Conservation (phyloP, 2,329 filamentous ascomycete genomes). For the Paramyrothecium roridum region DNA sequence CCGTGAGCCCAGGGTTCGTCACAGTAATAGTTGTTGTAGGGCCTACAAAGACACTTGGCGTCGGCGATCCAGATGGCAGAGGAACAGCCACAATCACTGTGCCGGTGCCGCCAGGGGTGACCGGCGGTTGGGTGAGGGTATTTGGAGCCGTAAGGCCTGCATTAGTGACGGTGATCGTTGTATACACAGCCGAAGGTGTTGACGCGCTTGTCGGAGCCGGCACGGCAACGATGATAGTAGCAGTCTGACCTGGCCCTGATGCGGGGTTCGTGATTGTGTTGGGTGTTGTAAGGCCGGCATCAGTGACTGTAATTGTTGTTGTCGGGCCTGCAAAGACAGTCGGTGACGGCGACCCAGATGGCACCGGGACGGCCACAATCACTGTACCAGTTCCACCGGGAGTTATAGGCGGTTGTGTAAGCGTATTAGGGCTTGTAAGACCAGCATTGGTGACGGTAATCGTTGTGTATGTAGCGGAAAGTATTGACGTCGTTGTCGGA, state of each 20-base stretch:
- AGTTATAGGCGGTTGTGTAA: background rate
- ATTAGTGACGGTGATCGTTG: background rate
- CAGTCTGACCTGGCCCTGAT: background rate
- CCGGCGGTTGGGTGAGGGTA: background rate
- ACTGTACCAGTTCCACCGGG: background rate
- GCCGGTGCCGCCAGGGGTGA: background rate
- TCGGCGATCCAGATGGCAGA: background rate
- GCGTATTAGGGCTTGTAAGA: background rate
- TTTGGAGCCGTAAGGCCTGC: background rate
- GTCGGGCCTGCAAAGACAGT: background rate
- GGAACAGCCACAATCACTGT: background rate
- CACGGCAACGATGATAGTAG: background rate
- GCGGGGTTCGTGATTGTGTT: background rate
- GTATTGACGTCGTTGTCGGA: background rate
- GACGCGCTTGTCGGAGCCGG: background rate
- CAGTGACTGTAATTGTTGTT: background rate
- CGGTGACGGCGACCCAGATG: background rate
- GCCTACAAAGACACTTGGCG: background rate
- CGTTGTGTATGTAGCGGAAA: background rate
- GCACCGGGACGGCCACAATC: background rate
- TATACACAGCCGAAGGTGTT: background rate
- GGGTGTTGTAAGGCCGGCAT: background rate
- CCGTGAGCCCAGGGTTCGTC: background rate
- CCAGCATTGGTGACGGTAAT: background rate
- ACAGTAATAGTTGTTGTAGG: background rate